phyloP scores from a whole-genome alignment of 2,329 filamentous ascomycete genomes.

The Alternaria rosae region DNA sequence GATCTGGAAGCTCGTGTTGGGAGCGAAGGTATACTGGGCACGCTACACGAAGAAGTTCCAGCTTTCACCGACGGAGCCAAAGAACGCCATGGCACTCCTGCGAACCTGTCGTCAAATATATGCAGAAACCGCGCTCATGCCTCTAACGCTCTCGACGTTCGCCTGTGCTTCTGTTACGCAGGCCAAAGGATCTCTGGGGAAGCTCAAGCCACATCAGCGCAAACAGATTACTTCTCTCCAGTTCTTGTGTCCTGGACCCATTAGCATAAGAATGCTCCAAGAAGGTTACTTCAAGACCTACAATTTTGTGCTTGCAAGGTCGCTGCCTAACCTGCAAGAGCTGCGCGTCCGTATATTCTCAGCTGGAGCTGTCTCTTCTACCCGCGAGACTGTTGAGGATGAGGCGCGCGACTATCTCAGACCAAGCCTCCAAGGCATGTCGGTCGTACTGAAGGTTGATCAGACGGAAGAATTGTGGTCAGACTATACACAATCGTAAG shows the following conservation, averaged over 20 bases:
- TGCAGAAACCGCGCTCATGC: conserved; percentile 8
- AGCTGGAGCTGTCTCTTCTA: background rate
- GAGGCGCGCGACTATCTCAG: background rate
- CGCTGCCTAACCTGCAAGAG: background rate
- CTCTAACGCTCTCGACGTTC: conserved; percentile 1
- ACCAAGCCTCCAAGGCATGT: background rate
- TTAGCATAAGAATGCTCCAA: no score
- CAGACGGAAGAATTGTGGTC: no score
- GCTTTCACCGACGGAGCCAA: background rate
- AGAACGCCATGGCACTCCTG: conserved; percentile 3
- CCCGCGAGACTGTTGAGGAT: background rate
- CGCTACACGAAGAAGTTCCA: background rate
- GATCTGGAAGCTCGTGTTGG: conserved; percentile 25
- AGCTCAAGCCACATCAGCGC: background rate
- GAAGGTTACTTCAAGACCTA: no score
- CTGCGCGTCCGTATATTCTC: background rate
- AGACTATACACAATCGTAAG: no score
- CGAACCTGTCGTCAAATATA: conserved; percentile 22
- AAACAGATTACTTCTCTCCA: background rate
- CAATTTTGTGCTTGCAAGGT: background rate
- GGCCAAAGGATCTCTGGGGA: background rate
- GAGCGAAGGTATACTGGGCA: conserved; percentile 2
- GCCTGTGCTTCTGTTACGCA: background rate
- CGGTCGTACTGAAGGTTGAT: background rate
- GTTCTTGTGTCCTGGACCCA: no score